phyloP scores from a whole-genome alignment of 169 alveolate genomes.

The Besnoitia besnoiti region DNA sequence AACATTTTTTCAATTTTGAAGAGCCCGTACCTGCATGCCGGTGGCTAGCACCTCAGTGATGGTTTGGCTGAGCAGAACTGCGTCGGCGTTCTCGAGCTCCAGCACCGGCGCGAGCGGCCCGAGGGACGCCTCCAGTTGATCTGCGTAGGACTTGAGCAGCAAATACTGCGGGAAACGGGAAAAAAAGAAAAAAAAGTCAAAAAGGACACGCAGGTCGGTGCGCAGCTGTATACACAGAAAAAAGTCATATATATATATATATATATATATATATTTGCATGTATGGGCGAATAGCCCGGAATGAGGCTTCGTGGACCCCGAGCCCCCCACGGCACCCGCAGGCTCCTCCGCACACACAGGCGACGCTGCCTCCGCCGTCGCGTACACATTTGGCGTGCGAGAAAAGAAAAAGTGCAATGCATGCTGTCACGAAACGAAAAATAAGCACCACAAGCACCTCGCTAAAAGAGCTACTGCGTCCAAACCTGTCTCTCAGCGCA shows the following conservation, averaged over 20 bases:
- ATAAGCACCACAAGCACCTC: background rate
- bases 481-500: background rate
- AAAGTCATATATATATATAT: too few species aligned
- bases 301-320: background rate
- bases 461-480: too few species aligned
- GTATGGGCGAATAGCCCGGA: background rate
- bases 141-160: conserved; percentile 60
- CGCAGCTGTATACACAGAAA: background rate
- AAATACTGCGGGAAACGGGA: conserved; percentile 20
- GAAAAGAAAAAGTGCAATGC: too few species aligned
- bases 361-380: too few species aligned
- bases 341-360: background rate
- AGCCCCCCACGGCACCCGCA: background rate
- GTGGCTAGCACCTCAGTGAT: conserved; percentile 58
- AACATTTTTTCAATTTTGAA: too few species aligned
- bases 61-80: conserved; percentile 18
- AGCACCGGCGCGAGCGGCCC: background rate
- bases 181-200: too few species aligned
- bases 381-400: too few species aligned
- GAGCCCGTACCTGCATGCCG: conserved; percentile 55
- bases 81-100: conserved; percentile 13
- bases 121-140: conserved; percentile 36
- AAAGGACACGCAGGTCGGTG: too few species aligned
- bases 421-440: background rate
- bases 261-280: background rate